These are phyloP conservation scores for Rhynchospora tenuis DNA, from an alignment of 176 grass and related monocot species.

Conservation along the genomic window DNA sequence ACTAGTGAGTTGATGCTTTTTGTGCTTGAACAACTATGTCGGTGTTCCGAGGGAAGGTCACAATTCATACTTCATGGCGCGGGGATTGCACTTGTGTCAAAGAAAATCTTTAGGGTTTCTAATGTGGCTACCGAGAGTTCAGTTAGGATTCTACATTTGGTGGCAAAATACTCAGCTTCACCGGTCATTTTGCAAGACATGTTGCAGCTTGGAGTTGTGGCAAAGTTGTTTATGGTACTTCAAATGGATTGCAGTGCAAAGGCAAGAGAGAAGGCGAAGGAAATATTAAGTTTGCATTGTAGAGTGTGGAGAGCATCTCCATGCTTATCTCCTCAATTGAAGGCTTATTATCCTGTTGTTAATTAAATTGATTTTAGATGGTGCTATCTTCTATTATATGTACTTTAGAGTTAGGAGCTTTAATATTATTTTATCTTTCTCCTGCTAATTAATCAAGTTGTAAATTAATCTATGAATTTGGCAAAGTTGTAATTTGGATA, in stretches of 20 bases:
- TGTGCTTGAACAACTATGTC: constrained; percentile 58
- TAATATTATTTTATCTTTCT: background rate
- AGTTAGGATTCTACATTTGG: constrained; percentile 46
- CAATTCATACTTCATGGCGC: constrained; percentile 63
- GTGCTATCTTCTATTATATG: background rate
- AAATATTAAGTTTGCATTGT: constrained; percentile 77
- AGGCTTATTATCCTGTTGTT: constrained; percentile 47
- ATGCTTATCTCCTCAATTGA: constrained; percentile 52
- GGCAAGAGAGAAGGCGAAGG: constrained; percentile 55
- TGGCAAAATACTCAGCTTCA: constrained; percentile 46
- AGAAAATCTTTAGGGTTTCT: constrained; percentile 49
- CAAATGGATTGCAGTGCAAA: constrained; percentile 44
- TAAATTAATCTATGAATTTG: constrained; percentile 9
- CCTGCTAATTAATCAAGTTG: background rate
- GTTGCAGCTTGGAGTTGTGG: constrained; percentile 59
- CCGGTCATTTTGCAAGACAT: constrained; percentile 70
- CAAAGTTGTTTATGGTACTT: constrained; percentile 54
- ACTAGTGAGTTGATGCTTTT: constrained; percentile 38
- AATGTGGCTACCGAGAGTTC: constrained; percentile 36
- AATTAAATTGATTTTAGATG: constrained; percentile 12
- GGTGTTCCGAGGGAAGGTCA: constrained; percentile 62
- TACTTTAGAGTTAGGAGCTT: background rate
- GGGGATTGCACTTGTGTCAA: constrained; percentile 50
- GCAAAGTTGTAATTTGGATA: background rate
- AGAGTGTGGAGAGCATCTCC: constrained; percentile 72